Evolutionary conservation across 2,329 filamentous ascomycete species (phyloP).

Genomic region (Neoarthrinium moseri): DNA sequence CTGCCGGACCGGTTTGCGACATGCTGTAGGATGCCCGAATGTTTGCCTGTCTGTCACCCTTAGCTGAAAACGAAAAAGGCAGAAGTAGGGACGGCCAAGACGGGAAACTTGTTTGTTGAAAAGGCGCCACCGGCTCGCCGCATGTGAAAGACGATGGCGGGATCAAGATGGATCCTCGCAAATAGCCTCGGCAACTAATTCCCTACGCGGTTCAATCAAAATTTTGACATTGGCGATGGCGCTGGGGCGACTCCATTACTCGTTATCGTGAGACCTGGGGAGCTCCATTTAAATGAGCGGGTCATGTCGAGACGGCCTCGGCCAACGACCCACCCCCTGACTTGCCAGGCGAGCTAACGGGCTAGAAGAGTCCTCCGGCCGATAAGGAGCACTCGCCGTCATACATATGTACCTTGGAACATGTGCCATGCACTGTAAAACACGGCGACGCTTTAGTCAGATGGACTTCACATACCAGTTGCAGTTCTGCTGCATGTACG

Average conservation of each 20-base stretch:
- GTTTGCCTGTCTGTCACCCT: no score
- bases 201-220: slow-evolving; percentile 4
- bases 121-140: not conserved
- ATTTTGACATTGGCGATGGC: not conserved
- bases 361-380: no score
- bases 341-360: no score
- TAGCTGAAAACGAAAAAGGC: not conserved
- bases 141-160: not conserved
- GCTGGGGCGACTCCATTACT: not conserved
- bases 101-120: not conserved
- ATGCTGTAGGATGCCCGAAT: slow-evolving; percentile 1
- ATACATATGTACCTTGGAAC: no score
- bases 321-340: no score
- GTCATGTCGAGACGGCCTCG: no score
- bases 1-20: not conserved
- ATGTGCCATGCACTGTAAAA: no score
- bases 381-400: no score
- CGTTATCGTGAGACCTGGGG: slow-evolving; percentile 6
- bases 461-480: no score
- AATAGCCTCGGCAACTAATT: slow-evolving; percentile 1
- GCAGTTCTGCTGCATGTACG: no score
- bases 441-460: no score
- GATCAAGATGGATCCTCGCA: slow-evolving; percentile 1
- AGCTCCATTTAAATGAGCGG: slow-evolving; percentile 4
- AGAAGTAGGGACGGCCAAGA: not conserved